Conservation (phyloP, 805 yeast genomes). For the Clavispora santaluciae region DNA sequence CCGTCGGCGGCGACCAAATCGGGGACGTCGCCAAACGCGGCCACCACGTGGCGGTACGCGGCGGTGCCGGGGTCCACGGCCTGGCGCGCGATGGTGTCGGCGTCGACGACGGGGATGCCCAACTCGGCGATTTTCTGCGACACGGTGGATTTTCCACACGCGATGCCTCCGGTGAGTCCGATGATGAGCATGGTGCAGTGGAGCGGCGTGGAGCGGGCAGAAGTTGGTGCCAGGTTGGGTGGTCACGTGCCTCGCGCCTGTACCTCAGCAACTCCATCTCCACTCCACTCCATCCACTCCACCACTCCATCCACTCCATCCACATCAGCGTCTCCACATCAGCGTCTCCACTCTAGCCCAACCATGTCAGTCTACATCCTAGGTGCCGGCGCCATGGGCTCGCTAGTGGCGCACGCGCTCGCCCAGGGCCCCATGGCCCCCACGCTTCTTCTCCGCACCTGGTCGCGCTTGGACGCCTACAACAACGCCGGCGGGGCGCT, state of each 20-base stretch:
- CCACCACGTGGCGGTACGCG: slow-evolving; percentile 65
- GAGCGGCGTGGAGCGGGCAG: not conserved
- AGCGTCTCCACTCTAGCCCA: too few species aligned
- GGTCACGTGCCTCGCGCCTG: too few species aligned
- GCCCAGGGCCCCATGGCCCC: slow-evolving; percentile 41
- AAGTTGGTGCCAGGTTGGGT: too few species aligned
- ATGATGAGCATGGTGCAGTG: slow-evolving; percentile 62
- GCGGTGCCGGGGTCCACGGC: slow-evolving; percentile 76
- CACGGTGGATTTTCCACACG: slow-evolving; percentile 94
- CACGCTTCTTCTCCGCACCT: slow-evolving; percentile 29
- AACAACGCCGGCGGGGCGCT: slow-evolving; percentile 35
- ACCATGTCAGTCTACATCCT: slow-evolving; percentile 23
- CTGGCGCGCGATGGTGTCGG: slow-evolving; percentile 82
- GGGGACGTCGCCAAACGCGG: slow-evolving; percentile 54
- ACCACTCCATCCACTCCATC: not conserved
- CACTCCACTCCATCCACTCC: too few species aligned
- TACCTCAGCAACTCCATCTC: too few species aligned
- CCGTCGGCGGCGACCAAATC: slow-evolving; percentile 41
- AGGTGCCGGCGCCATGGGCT: slow-evolving; percentile 54
- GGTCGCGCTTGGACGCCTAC: slow-evolving; percentile 39
- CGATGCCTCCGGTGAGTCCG: slow-evolving; percentile 97
- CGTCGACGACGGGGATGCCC: slow-evolving; percentile 68
- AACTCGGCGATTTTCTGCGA: slow-evolving; percentile 53
- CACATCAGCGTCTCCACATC: too few species aligned
- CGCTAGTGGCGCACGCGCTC: slow-evolving; percentile 42